Conservation (phyloP, 179 eudicot genomes). For the Amaranthus tricolor region DNA sequence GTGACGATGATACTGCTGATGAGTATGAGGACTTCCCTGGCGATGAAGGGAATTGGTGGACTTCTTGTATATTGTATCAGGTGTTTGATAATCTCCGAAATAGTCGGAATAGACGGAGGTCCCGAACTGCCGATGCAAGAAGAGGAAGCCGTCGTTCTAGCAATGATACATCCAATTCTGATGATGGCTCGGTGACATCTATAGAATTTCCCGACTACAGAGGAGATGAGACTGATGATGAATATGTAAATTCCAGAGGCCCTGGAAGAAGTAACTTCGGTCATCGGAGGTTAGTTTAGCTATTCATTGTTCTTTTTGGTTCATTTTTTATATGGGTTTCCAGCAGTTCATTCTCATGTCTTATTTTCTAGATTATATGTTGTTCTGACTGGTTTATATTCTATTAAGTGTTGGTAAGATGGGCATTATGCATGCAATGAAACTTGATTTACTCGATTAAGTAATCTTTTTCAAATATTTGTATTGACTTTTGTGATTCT, state of each 20-base stretch:
- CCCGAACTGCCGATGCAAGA: conserved; percentile 57
- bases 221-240: conserved; percentile 64
- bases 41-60: conserved; percentile 94
- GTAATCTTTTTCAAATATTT: not conserved
- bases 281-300: conserved; percentile 59
- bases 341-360: conserved; percentile 2
- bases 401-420: not conserved
- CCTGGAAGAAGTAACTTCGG: conserved; percentile 45
- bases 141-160: conserved; percentile 64
- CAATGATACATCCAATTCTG: conserved; percentile 72
- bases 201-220: conserved; percentile 65
- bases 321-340: not conserved
- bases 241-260: conserved; percentile 48
- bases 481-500: not conserved
- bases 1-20: conserved; percentile 76
- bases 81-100: conserved; percentile 82
- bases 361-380: not conserved
- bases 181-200: conserved; percentile 90
- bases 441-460: not conserved
- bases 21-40: conserved; percentile 88
- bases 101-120: conserved; percentile 78
- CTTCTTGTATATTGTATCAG: conserved; percentile 87
- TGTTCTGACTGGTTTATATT: not conserved
- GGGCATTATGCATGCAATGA: not conserved
- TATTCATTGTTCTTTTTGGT: not conserved